These are phyloP conservation scores for Debaryomyces sp. DNA, from an alignment of 1,139 yeast species.

Conservation along the genomic window DNA sequence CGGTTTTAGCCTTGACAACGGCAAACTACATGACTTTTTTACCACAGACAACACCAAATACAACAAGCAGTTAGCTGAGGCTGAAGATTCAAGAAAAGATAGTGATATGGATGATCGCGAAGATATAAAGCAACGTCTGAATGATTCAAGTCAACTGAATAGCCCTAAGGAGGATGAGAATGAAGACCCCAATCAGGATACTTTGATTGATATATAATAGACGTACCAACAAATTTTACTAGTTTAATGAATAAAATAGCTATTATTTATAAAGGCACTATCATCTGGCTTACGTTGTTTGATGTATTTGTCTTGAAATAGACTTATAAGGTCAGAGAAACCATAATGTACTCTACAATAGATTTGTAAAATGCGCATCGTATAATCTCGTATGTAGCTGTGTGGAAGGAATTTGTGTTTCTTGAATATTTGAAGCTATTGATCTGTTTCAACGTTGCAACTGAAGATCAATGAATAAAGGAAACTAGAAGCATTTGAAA, in stretches of 20 bases:
- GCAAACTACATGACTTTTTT: constrained; percentile 19
- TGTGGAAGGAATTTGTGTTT: not conserved
- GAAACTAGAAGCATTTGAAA: not conserved
- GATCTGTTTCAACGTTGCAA: too few species aligned
- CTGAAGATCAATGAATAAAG: too few species aligned
- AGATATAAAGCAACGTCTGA: not conserved
- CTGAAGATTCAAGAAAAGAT: constrained; percentile 31
- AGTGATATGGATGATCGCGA: constrained; percentile 20
- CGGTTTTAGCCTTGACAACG: constrained; percentile 11
- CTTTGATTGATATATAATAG: not conserved
- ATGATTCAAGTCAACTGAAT: not conserved
- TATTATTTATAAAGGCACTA: not conserved
- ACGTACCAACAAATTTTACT: not conserved
- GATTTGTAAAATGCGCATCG: not conserved
- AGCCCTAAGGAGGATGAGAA: not conserved
- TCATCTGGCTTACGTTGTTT: not conserved
- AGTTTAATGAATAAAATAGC: not conserved
- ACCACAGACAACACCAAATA: constrained; percentile 18
- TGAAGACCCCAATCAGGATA: not conserved
- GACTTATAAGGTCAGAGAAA: not conserved
- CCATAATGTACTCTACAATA: not conserved
- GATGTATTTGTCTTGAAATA: not conserved
- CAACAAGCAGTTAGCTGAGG: constrained; percentile 14
- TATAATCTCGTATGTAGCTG: constrained; percentile 1
- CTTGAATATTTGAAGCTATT: not conserved